These are phyloP conservation scores for Calocybe gambosa DNA, from an alignment of 1,284 basidiomycete species.

Conservation along the genomic window DNA sequence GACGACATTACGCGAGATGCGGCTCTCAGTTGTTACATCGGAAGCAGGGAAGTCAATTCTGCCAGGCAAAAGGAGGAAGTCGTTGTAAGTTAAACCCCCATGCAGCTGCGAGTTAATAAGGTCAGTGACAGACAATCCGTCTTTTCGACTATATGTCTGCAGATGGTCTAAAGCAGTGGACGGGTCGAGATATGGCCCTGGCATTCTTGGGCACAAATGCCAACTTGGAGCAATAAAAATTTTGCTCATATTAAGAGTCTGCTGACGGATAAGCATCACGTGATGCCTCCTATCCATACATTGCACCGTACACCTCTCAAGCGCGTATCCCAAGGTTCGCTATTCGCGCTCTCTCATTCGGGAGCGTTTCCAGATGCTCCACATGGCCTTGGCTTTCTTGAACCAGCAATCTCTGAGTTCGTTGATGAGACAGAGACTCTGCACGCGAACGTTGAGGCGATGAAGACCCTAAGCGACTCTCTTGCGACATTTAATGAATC, in stretches of 20 bases:
- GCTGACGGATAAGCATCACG: constrained; percentile 5
- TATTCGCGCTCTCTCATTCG: constrained; percentile 78
- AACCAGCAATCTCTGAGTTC: constrained; percentile 79
- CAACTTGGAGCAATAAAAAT: constrained; percentile 12
- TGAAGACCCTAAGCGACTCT: constrained; percentile 69
- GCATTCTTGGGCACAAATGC: constrained; percentile 20
- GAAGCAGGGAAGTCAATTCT: constrained; percentile 91
- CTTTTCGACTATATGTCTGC: constrained; percentile 64
- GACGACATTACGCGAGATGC: constrained; percentile 86
- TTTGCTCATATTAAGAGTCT: constrained; percentile 9
- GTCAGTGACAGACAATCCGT: constrained; percentile 84
- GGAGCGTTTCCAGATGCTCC: constrained; percentile 65
- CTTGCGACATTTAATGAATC: constrained; percentile 87
- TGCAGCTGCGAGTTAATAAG: constrained; percentile 88
- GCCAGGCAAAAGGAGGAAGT: constrained; percentile 91
- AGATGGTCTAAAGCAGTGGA: constrained; percentile 69
- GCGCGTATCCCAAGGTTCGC: constrained; percentile 86
- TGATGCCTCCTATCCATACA: constrained; percentile 18
- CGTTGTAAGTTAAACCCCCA: constrained; percentile 96
- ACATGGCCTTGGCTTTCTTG: constrained; percentile 82
- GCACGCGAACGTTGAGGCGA: constrained; percentile 67
- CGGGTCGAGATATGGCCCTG: constrained; percentile 46
- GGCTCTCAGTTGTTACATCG: constrained; percentile 80
- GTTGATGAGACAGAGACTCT: constrained; percentile 82
- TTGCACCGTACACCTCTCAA: constrained; percentile 64